Conservation (phyloP, 2,329 filamentous ascomycete genomes). For the Fusarium sp. region DNA sequence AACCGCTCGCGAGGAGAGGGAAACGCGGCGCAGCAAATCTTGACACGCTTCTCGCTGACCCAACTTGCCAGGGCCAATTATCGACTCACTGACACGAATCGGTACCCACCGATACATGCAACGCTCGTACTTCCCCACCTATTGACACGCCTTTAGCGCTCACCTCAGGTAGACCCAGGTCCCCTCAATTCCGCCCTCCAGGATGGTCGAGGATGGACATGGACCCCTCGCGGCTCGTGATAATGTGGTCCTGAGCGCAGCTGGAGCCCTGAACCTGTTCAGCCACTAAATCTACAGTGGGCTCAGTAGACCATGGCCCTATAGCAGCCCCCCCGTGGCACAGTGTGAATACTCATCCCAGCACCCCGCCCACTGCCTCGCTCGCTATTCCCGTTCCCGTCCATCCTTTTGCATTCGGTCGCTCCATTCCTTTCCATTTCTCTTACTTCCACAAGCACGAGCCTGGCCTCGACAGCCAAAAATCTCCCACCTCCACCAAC, state of each 20-base stretch:
- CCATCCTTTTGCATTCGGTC: conserved; percentile 40
- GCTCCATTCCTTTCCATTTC: conserved; percentile 42
- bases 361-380: conserved; percentile 9
- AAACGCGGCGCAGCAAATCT: conserved; percentile 1
- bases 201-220: neutral
- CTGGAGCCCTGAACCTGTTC: conserved; percentile 18
- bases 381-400: conserved; percentile 43
- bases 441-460: conserved; percentile 34
- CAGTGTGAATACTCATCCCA: conserved; percentile 32
- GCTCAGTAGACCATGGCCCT: conserved; percentile 23
- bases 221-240: conserved; percentile 20
- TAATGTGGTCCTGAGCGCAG: neutral
- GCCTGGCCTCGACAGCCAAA: conserved; percentile 40
- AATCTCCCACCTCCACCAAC: conserved; percentile 43
- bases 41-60: neutral
- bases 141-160: conserved; percentile 38
- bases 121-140: conserved; percentile 25
- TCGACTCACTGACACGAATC: conserved; percentile 7
- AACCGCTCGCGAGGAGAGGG: neutral
- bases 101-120: conserved; percentile 32
- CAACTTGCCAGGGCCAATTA: conserved; percentile 5
- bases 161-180: conserved; percentile 37
- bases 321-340: conserved; percentile 29
- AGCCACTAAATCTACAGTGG: conserved; percentile 35
- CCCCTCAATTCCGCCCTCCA: conserved; percentile 21